Conservation (phyloP, 208 protist genomes). For the Acanthamoeba lenticulata region DNA sequence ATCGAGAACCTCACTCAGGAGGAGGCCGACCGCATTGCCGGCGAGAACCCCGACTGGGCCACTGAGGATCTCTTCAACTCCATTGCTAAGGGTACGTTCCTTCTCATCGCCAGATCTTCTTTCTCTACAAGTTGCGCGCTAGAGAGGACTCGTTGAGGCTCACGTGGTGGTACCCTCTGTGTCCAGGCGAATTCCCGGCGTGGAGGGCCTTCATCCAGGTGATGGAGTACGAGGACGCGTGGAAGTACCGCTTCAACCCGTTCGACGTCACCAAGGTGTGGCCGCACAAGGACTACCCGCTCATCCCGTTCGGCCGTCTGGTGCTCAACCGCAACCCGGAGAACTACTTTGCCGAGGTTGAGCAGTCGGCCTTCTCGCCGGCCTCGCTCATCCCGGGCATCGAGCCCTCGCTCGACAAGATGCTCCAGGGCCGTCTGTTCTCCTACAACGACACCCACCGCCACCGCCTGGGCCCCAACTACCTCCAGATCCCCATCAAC, state of each 20-base stretch:
- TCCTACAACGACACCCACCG: slow-evolving; percentile 89
- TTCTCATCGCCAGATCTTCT: not conserved
- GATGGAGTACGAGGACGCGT: slow-evolving; percentile 85
- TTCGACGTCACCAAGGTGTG: slow-evolving; percentile 92
- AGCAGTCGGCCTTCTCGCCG: slow-evolving; percentile 89
- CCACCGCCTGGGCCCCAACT: slow-evolving; percentile 89
- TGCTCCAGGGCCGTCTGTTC: slow-evolving; percentile 89
- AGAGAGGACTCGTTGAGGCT: slow-evolving; percentile 62
- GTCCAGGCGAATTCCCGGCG: slow-evolving; percentile 80
- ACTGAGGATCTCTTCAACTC: slow-evolving; percentile 87
- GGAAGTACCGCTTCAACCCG: slow-evolving; percentile 84
- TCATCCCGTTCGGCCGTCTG: slow-evolving; percentile 87
- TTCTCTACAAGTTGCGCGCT: too few species aligned
- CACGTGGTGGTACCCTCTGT: slow-evolving; percentile 11
- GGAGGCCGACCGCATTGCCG: slow-evolving; percentile 84
- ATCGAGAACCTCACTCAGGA: slow-evolving; percentile 85
- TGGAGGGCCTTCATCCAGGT: slow-evolving; percentile 89
- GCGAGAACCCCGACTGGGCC: slow-evolving; percentile 84
- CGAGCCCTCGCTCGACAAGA: slow-evolving; percentile 85
- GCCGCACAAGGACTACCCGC: slow-evolving; percentile 87
- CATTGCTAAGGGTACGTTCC: slow-evolving; percentile 29
- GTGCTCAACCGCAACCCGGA: slow-evolving; percentile 90
- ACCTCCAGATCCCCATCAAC: slow-evolving; percentile 89
- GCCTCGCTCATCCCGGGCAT: slow-evolving; percentile 89
- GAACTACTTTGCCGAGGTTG: slow-evolving; percentile 92